Percentiles rank a stretch among this genome's conserved stretches.
Evolutionary conservation across 2,329 filamentous ascomycete genomes (phyloP).

Genomic region (Fusarium longipes): DNA sequence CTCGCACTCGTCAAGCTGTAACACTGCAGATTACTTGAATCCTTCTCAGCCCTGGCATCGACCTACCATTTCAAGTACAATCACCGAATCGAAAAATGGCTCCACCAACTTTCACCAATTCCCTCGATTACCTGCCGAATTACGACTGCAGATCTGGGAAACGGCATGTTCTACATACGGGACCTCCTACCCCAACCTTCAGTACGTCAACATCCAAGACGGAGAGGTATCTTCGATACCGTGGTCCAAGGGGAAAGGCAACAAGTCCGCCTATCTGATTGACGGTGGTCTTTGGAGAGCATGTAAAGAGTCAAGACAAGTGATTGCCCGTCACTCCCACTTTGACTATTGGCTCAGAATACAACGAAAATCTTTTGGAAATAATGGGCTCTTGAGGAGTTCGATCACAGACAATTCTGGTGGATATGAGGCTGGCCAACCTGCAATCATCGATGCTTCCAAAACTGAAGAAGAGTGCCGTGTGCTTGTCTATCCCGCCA

Average conservation of each 20-base stretch:
- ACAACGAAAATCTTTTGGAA: not conserved
- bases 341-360: not conserved
- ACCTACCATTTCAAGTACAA: too few relatives aligned
- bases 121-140: too few relatives aligned
- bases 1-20: too few relatives aligned
- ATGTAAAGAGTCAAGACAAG: conserved; percentile 4
- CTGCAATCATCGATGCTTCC: not conserved
- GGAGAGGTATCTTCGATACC: not conserved
- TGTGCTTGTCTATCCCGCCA: not conserved
- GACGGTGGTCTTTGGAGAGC: conserved; percentile 3
- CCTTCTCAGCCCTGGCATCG: too few relatives aligned
- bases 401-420: not conserved
- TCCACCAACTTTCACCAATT: too few relatives aligned
- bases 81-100: too few relatives aligned
- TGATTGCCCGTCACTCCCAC: not conserved
- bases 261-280: conserved; percentile 4
- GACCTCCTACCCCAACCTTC: not conserved
- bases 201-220: not conserved
- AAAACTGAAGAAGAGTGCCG: not conserved
- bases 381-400: accelerated
- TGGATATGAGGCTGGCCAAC: not conserved
- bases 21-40: too few relatives aligned
- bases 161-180: not conserved
- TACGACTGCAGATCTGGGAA: conserved; percentile 1
- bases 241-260: not conserved